A percentile compares a stretch with the other conserved stretches of the same genome.
These are phyloP conservation scores for Septoria petroselini DNA, from an alignment of 2,329 filamentous ascomycete genomes.

Conservation along the genomic window DNA sequence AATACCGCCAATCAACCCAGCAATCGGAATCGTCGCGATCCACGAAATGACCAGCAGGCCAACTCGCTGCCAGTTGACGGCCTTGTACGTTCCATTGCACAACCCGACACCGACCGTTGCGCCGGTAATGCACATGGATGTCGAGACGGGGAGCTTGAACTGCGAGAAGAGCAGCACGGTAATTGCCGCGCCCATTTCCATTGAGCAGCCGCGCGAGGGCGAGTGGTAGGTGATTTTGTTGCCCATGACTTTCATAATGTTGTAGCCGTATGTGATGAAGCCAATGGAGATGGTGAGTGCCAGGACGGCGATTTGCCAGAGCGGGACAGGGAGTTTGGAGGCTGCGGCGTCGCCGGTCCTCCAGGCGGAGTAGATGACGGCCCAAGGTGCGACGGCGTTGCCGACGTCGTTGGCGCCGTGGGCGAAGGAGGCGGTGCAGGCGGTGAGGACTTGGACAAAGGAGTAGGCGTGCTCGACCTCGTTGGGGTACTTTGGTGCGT, in stretches of 20 bases:
- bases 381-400: conserved; percentile 62
- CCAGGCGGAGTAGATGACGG: conserved; percentile 63
- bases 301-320: conserved; percentile 74
- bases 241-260: conserved; percentile 60
- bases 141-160: conserved; percentile 61
- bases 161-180: conserved; percentile 64
- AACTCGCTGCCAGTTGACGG: conserved; percentile 63
- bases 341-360: conserved; percentile 46
- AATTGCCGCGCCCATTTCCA: conserved; percentile 60
- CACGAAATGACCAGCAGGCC: conserved; percentile 59
- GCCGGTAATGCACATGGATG: conserved; percentile 63
- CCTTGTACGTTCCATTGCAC: conserved; percentile 57
- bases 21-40: conserved; percentile 58
- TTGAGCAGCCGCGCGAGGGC: conserved; percentile 53
- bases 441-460: conserved; percentile 64
- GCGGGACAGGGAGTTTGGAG: conserved; percentile 63
- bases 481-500: conserved; percentile 60
- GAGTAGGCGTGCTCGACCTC: conserved; percentile 62
- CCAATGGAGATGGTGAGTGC: conserved; percentile 54
- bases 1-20: conserved; percentile 57
- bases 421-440: conserved; percentile 69
- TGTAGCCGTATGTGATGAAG: conserved; percentile 62
- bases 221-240: conserved; percentile 61
- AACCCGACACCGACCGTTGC: conserved; percentile 62
- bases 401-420: conserved; percentile 67